phyloP scores from a whole-genome alignment of 2,329 filamentous ascomycete genomes.

The Hypoxylon sp. region DNA sequence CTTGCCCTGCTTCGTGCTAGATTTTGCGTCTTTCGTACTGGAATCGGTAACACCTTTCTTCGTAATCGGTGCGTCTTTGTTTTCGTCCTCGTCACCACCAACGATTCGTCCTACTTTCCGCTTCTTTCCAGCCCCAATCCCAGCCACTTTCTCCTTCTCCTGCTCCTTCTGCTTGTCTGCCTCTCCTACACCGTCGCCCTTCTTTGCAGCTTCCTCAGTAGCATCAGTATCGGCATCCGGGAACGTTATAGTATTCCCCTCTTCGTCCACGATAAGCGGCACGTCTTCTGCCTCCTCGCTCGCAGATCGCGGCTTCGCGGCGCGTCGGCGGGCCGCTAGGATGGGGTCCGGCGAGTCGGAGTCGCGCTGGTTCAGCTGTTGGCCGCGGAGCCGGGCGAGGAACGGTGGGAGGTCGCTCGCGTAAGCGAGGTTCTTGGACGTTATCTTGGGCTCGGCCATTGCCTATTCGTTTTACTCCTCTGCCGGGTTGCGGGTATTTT shows the following conservation, averaged over 20 bases:
- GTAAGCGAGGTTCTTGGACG: conserved; percentile 77
- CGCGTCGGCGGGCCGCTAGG: conserved; percentile 62
- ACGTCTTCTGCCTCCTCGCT: conserved; percentile 81
- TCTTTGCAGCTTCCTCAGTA: conserved; percentile 28
- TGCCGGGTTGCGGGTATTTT: background rate
- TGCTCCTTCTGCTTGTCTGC: conserved; percentile 40
- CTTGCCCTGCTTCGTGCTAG: conserved; percentile 51
- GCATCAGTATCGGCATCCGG: conserved; percentile 49
- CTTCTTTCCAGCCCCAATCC: conserved; percentile 62
- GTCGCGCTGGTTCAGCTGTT: conserved; percentile 61
- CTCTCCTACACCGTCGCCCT: conserved; percentile 52
- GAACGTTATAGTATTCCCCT: conserved; percentile 71
- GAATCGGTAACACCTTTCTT: conserved; percentile 31
- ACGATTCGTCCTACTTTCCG: conserved; percentile 66
- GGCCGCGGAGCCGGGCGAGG: conserved; percentile 67
- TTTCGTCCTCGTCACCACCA: conserved; percentile 52
- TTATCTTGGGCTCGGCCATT: conserved; percentile 69
- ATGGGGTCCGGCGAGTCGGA: conserved; percentile 63
- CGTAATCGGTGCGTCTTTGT: conserved; percentile 20
- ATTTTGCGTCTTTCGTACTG: conserved; percentile 30
- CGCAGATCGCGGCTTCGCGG: conserved; percentile 62
- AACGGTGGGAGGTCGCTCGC: conserved; percentile 70
- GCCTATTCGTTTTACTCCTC: background rate
- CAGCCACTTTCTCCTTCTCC: conserved; percentile 32
- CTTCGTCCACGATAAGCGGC: conserved; percentile 79